Percentiles rank a stretch among this genome's conserved stretches.
Conservation (phyloP, 805 yeast genomes). For the Maudiozyma bulderi region DNA sequence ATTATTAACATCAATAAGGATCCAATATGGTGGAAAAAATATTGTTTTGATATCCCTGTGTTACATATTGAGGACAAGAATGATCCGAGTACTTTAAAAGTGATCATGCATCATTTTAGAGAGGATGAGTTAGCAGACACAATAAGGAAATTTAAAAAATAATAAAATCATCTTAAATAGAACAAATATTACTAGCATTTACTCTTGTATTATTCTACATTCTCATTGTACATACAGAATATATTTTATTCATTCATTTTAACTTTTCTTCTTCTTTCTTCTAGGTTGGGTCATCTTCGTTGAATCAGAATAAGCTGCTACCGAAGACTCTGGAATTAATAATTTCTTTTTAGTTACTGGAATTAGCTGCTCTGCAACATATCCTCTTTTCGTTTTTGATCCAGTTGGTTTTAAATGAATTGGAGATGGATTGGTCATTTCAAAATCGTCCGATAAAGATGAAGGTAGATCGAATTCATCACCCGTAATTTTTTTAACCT, state of each 20-base stretch:
- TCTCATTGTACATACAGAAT: background rate
- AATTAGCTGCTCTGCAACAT: conserved; percentile 5
- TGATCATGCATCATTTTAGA: conserved; percentile 60
- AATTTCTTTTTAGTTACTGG: conserved; percentile 21
- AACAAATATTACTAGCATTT: background rate
- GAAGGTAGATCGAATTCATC: conserved; percentile 26
- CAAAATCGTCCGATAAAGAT: conserved; percentile 25
- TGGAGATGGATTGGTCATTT: conserved; percentile 26
- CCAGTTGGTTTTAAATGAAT: conserved; percentile 13
- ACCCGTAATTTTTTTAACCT: background rate
- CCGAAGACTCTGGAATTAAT: conserved; percentile 15
- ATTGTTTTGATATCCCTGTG: conserved; percentile 74
- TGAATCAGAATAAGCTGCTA: background rate
- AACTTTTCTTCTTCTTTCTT: conserved; percentile 7
- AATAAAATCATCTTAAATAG: background rate
- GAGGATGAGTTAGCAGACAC: conserved; percentile 46
- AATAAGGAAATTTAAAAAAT: conserved; percentile 21
- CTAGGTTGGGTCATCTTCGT: background rate
- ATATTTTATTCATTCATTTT: background rate
- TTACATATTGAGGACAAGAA: conserved; percentile 48
- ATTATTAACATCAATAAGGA: conserved; percentile 54
- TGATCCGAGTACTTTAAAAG: conserved; percentile 38
- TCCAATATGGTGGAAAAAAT: conserved; percentile 57
- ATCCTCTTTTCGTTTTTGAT: conserved; percentile 6
- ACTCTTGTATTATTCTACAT: background rate